Percentiles rank a stretch among this genome's conserved stretches.
Conservation (phyloP, 139 green algal genomes). For the Chlamydomonas sp. region DNA sequence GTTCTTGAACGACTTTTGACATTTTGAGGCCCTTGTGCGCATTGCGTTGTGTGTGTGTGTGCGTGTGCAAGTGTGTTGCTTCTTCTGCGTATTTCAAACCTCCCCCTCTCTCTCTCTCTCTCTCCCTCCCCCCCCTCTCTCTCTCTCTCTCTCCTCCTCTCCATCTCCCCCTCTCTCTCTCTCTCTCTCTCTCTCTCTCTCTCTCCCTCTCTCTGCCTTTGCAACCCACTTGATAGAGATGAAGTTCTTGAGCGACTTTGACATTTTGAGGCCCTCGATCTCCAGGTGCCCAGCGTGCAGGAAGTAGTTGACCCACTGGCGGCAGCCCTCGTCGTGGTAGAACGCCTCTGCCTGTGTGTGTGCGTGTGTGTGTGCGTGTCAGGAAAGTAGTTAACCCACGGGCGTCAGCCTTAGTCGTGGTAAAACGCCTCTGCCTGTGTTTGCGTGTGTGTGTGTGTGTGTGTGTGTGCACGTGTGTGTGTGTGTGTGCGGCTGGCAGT, state of each 20-base stretch:
- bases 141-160: neutral
- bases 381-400: too few species aligned
- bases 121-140: neutral
- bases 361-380: too few species aligned
- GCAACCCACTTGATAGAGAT: conserved; percentile 88
- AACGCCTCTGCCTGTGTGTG: conserved; percentile 85
- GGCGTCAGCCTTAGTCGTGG: too few species aligned
- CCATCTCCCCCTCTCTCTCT: too few species aligned
- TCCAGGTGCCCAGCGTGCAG: conserved; percentile 90
- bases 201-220: too few species aligned
- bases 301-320: conserved; percentile 98
- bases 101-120: neutral
- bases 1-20: conserved; percentile 97
- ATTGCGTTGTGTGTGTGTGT: too few species aligned
- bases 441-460: too few species aligned
- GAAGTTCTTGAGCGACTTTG: conserved; percentile 99
- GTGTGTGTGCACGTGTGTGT: too few species aligned
- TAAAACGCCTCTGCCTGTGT: too few species aligned
- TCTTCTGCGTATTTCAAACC: neutral
- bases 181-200: neutral
- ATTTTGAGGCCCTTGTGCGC: neutral
- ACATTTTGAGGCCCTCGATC: conserved; percentile 98
- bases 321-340: conserved; percentile 58
- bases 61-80: too few species aligned
- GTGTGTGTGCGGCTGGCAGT: too few species aligned